These are phyloP conservation scores for Trypanosomatidae sp. DNA, from an alignment of 208 protist species.

Conservation along the genomic window DNA sequence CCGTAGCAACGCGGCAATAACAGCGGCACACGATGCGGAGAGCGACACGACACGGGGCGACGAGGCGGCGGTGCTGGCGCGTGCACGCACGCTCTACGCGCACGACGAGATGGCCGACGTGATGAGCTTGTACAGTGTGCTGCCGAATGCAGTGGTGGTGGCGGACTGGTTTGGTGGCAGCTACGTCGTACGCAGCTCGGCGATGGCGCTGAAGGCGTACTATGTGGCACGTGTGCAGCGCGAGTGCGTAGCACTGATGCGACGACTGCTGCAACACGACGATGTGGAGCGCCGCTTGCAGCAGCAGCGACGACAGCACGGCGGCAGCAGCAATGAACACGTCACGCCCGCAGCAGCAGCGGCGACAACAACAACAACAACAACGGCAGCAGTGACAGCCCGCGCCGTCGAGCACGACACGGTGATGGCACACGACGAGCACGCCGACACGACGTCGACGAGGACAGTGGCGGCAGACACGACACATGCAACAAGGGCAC, in stretches of 20 bases:
- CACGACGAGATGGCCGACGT: slow-evolving; percentile 18
- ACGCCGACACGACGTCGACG: too few relatives aligned
- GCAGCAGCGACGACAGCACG: slow-evolving; percentile 4
- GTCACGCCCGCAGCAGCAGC: too few relatives aligned
- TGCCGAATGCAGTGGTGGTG: slow-evolving; percentile 43
- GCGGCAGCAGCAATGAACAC: too few relatives aligned
- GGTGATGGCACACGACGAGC: too few relatives aligned
- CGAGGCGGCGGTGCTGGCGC: too few relatives aligned
- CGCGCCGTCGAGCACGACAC: too few relatives aligned
- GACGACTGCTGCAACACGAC: slow-evolving; percentile 13
- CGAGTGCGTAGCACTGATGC: slow-evolving; percentile 17
- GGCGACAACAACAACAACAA: too few relatives aligned
- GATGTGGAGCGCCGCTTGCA: slow-evolving; percentile 11
- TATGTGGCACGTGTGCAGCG: slow-evolving; percentile 38
- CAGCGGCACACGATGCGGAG: background rate
- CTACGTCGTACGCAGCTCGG: slow-evolving; percentile 45
- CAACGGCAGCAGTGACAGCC: too few relatives aligned
- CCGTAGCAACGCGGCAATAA: slow-evolving; percentile 4
- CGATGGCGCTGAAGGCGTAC: slow-evolving; percentile 14
- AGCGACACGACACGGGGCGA: background rate
- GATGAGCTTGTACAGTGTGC: slow-evolving; percentile 39
- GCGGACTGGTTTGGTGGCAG: slow-evolving; percentile 42
- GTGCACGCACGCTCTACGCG: too few relatives aligned
- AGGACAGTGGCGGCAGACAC: too few relatives aligned
- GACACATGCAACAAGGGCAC: too few relatives aligned